Evolutionary conservation across 2,329 filamentous ascomycete species (phyloP).

Genomic region (Leptosphaerulina australis): DNA sequence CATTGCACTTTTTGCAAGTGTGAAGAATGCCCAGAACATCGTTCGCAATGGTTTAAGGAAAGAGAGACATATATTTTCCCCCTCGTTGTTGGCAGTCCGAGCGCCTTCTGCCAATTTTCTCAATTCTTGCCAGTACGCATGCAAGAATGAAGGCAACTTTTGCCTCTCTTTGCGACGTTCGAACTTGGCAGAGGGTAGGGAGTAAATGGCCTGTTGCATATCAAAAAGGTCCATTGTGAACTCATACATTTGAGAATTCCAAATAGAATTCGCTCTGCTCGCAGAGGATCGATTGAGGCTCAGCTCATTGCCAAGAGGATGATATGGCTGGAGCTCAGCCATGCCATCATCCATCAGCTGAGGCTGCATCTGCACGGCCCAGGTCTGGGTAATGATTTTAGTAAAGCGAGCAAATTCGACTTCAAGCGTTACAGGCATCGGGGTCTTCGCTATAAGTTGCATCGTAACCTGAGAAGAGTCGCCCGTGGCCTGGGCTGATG

Average conservation of each 20-base stretch:
- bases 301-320: constrained; percentile 56
- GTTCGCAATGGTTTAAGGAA: constrained; percentile 37
- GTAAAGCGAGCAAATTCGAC: constrained; percentile 27
- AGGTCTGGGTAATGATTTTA: constrained; percentile 42
- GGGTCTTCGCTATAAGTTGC: neutral
- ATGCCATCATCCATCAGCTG: constrained; percentile 8
- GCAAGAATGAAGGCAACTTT: constrained; percentile 41
- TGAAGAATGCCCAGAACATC: constrained; percentile 59
- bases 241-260: constrained; percentile 38
- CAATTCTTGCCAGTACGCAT: constrained; percentile 33
- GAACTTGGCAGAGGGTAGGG: constrained; percentile 38
- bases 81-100: constrained; percentile 16
- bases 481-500: constrained; percentile 5
- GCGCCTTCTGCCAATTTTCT: constrained; percentile 24
- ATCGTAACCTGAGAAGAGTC: neutral
- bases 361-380: constrained; percentile 21
- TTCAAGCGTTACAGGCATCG: neutral
- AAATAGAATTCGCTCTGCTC: constrained; percentile 14
- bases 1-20: constrained; percentile 48
- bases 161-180: constrained; percentile 46
- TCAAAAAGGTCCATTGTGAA: constrained; percentile 36
- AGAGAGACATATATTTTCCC: constrained; percentile 17
- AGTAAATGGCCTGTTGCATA: constrained; percentile 39
- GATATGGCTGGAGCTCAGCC: constrained; percentile 46
- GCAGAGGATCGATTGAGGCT: constrained; percentile 38